Evolutionary conservation across 2,329 filamentous ascomycete genomes (phyloP), one percentile per base, ranked within the genome.

Genomic region (Zymoseptoria pseudotritici): DNA sequence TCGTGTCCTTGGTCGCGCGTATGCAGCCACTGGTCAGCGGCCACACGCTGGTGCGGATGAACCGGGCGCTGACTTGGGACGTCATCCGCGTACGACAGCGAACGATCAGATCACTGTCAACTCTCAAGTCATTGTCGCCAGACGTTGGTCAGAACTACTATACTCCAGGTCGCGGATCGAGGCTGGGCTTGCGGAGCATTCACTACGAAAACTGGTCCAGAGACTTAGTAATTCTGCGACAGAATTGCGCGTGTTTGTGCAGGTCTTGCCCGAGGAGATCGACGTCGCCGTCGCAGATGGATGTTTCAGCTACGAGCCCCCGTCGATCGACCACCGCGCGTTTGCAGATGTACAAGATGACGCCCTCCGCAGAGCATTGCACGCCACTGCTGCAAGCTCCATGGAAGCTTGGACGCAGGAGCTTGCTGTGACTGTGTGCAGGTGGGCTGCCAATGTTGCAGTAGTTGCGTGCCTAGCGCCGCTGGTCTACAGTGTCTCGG

Each of bases 1-100:
- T 2, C 83, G 87, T 63, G 88, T 92, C 2, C 79, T 97, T 52
- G 94, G 95, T 7, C 84, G 91, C 70, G 87, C 90, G 0, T 97
- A 92, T 74, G 86, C 88, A 49, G 83, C 59, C 64, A 73, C 62
- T 66, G 75, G 73, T 9, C 50, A 50, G 17, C 59, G 63, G 29
- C 66, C 69, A 42, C n/a, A 36, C 42, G 22, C 42, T 50, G 56
- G 56, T 11, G 29, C 49, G 10, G 50, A 56, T 9, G 50, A 7
- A 4, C 21, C 50, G 22, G 13, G 19, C 20, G 5, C 53, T n/a
- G 26, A 20, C 9, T 20, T 55, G 11, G 46, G 50, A 31, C 11
- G 20, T 19, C 19, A 20, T 51, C n/a, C 36, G 17, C 20, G 52
- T 13, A 20, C 29, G 20, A 22, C 52, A 22, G 13, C 20, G 19